These are phyloP conservation scores for Chloroidium sp. DNA, from an alignment of 163 green algal genomes.

Conservation along the genomic window DNA sequence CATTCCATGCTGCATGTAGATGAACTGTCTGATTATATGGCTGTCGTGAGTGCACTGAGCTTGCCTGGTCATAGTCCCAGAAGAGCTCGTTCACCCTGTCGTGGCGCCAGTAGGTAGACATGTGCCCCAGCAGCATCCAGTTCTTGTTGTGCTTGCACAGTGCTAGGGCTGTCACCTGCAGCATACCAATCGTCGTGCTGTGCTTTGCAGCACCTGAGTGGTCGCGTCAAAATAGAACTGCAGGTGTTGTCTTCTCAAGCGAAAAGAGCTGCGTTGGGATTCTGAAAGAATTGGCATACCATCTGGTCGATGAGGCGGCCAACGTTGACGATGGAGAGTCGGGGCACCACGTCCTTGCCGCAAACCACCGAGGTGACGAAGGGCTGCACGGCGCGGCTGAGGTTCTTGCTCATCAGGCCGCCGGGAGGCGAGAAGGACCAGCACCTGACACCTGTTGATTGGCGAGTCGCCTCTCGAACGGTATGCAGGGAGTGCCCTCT, in stretches of 20 bases:
- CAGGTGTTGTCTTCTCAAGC: too few relatives aligned
- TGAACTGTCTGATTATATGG: too few relatives aligned
- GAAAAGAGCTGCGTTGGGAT: too few relatives aligned
- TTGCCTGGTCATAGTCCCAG: background rate
- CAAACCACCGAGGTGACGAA: slow-evolving; percentile 34
- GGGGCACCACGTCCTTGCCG: slow-evolving; percentile 26
- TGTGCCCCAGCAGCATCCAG: slow-evolving; percentile 6
- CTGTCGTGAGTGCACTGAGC: too few relatives aligned
- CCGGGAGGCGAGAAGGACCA: slow-evolving; percentile 25
- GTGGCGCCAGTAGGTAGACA: slow-evolving; percentile 9
- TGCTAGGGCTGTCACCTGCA: slow-evolving; percentile 20
- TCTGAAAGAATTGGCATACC: slow-evolving; percentile 7
- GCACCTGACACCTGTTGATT: slow-evolving; percentile 3
- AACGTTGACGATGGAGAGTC: slow-evolving; percentile 25
- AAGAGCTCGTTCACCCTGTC: slow-evolving; percentile 6
- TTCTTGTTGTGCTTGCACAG: slow-evolving; percentile 27
- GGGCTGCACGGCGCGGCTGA: slow-evolving; percentile 12
- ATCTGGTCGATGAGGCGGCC: slow-evolving; percentile 36
- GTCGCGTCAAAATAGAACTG: too few relatives aligned
- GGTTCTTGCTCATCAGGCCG: slow-evolving; percentile 27
- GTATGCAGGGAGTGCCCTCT: too few relatives aligned
- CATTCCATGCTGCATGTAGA: too few relatives aligned
- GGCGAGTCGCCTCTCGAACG: too few relatives aligned
- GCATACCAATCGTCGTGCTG: background rate
- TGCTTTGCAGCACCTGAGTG: too few relatives aligned